Conservation (phyloP, 1,284 basidiomycete genomes). For the Sanghuangporus weigelae region DNA sequence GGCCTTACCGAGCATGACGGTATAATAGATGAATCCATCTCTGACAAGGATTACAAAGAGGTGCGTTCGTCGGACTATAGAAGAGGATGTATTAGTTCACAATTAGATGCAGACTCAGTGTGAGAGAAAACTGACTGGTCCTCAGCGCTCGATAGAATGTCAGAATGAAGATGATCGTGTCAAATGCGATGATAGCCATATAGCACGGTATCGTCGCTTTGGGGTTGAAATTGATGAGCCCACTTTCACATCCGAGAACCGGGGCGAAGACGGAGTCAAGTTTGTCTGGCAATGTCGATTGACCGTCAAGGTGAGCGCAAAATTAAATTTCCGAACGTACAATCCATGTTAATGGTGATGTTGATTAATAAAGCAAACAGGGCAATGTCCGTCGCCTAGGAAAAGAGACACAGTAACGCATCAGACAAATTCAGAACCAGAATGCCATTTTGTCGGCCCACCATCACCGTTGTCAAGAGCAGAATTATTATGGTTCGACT, state of each 20-base stretch:
- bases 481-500: conserved; percentile 2
- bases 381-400: neutral
- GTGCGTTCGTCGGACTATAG: conserved; percentile 2
- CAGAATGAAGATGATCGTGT: conserved; percentile 13
- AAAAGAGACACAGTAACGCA: neutral
- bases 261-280: neutral
- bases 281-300: neutral
- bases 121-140: neutral
- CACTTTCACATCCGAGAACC: conserved; percentile 11
- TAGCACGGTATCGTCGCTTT: conserved; percentile 9
- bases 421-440: neutral
- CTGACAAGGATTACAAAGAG: conserved; percentile 10
- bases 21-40: conserved; percentile 14
- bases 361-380: neutral
- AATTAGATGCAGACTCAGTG: neutral
- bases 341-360: neutral
- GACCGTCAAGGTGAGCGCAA: neutral
- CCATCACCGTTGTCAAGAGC: conserved; percentile 1
- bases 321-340: neutral
- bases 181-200: conserved; percentile 14
- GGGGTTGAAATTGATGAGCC: conserved; percentile 9
- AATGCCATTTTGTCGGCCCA: neutral
- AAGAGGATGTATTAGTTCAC: neutral
- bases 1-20: conserved; percentile 7
- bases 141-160: conserved; percentile 7